Evolutionary conservation across 1,284 basidiomycete genomes (phyloP), one percentile per base, ranked within the genome.

Genomic region (Tremellales sp.): DNA sequence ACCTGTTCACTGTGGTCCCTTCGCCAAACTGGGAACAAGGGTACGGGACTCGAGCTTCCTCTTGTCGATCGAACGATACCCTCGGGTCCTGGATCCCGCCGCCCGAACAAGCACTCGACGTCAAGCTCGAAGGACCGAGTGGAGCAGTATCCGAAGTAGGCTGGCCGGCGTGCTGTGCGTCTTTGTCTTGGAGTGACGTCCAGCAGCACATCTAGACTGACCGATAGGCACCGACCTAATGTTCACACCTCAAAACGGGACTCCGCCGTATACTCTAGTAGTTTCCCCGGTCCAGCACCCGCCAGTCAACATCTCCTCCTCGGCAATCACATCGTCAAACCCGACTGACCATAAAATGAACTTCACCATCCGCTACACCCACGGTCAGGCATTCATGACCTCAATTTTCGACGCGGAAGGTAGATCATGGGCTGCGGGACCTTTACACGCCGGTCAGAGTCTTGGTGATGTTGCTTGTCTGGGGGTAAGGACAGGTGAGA

Each of bases 231-330:
- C 61, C 27, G 63, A 65, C 46, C 43, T 65, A n/a, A 43, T 51
- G n/a, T 54, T 65, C 45, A 63, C 56, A 2, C 59, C 63, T n/a
- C 57, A 60, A 24, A 65, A 65, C 42, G 63, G 63, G 12, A 65
- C 63, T 11, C 55, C 54, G 1, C 63, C 63, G 3, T 65, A 54
- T 44, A 63, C 63, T 1, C 49, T 65, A 13, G 43, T 65, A 19
- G 54, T 65, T 19, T 61, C 63, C 11, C 63, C 63, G n/a, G 61
- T 61, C 10, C 50, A 49, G 22, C 61, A 63, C 31, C 63, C 63
- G 12, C 63, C 63, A 7, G 57, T 65, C 48, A 65, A 65, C 42
- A 63, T 65, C 49, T 60, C 59, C 8, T 29, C 49, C 13, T 40
- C 46, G 3, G 21, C 46, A 21, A 31, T 31, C 8, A 31, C 29